Percentiles rank a stretch among this genome's conserved stretches.
phyloP scores from a whole-genome alignment of 208 protist genomes.

The Acanthamoeba divionensis region DNA sequence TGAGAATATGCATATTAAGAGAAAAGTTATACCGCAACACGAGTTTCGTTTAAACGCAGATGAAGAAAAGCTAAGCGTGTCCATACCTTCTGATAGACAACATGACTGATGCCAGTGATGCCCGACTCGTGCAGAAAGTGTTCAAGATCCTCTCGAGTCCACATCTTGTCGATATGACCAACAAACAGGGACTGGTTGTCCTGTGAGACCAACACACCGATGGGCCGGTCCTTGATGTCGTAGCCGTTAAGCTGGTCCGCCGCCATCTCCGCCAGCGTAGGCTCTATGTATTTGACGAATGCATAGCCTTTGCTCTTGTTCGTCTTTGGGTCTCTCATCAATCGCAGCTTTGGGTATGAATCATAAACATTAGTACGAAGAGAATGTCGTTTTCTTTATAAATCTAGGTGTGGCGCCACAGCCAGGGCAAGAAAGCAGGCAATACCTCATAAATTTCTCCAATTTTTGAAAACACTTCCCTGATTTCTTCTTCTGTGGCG shows the following conservation, averaged over 20 bases:
- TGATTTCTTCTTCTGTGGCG: slow-evolving; percentile 19
- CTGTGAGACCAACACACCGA: slow-evolving; percentile 22
- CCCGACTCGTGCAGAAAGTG: neutral
- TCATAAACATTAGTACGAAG: too few species aligned
- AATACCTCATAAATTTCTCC: slow-evolving; percentile 10
- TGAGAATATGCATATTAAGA: neutral
- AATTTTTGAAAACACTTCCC: slow-evolving; percentile 22
- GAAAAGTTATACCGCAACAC: too few species aligned
- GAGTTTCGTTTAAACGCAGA: too few species aligned
- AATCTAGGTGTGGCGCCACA: neutral
- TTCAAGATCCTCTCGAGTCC: neutral
- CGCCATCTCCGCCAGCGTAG: neutral
- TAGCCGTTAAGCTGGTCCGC: slow-evolving; percentile 20
- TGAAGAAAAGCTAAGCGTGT: neutral
- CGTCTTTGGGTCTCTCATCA: slow-evolving; percentile 47
- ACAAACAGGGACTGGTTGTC: slow-evolving; percentile 48
- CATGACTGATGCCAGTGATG: neutral
- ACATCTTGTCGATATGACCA: slow-evolving; percentile 31
- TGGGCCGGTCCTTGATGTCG: neutral
- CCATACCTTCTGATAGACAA: neutral
- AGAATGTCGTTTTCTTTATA: neutral
- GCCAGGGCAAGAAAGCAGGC: neutral
- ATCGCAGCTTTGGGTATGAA: neutral
- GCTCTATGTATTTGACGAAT: slow-evolving; percentile 10
- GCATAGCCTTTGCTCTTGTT: neutral